Base-by-base conservation (phyloP, 129 eudicot species). In the Gnaphalium uliginosum region DNA sequence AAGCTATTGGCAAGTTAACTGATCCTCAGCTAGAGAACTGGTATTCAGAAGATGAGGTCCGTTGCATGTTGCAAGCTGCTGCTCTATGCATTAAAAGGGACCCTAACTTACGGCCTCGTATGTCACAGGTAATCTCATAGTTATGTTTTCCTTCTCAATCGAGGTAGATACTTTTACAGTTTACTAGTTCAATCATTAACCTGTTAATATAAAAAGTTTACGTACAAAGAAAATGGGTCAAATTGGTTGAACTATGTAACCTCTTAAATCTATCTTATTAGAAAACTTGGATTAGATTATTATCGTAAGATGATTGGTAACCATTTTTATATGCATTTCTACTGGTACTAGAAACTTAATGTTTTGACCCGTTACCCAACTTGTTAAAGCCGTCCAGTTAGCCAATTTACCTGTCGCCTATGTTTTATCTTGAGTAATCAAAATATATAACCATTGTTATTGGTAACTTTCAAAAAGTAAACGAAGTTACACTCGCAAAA, bases 1-100 rank as follows among this genome's bases (percentile, higher is more conserved):
- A 76, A 78, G 96, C 91, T 17, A 81, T 89, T 23, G 84, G 82
- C 5, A 86, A 87, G 53, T 87, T 95, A 39, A 75, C 89, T 14
- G 99, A 95, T 74, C 99, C 99, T 41, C 87, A 85, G 65, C 68
- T 95, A 35, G 81, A 79, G 35, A 81, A 79, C 61, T 69, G 62
- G 60, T 95, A 87, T 73, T 84, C 87, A 30, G 97, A 95, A 75
- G 85, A 83, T 8, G 97, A 95, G 51, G 95, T 86, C 32, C 76
- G 71, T 50, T 91, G 87, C 84, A 88, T 95, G 96, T 80, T 95
- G 84, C 96, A 89, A 66, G 99, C 97, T 14, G 97, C 99, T 22
- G 87, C 89, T 68, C 64, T 95, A 85, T 95, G 99, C 87, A 87
- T 95, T 22, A 85, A 88, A 32, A 78, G 97, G 71, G 99, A 95